phyloP scores from a whole-genome alignment of 1,139 yeast species.

The Diutina ranongensis region DNA sequence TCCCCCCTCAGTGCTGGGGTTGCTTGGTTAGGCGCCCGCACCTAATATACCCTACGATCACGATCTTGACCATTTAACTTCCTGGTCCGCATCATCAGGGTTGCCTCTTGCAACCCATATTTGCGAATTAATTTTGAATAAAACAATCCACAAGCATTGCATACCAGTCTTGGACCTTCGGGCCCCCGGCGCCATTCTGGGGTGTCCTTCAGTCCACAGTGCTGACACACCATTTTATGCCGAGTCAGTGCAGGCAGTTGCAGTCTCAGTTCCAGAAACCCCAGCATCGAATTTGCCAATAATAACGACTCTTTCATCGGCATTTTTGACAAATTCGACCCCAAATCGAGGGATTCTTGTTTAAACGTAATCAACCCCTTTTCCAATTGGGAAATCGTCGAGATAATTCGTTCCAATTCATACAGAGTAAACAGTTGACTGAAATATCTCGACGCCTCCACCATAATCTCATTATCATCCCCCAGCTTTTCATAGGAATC shows the following conservation, averaged over 20 bases:
- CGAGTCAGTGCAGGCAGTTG: not conserved
- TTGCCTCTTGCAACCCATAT: constrained; percentile 1
- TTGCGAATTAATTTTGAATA: not conserved
- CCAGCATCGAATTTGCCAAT: not conserved
- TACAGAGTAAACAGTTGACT: constrained; percentile 1
- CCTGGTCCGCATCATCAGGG: constrained; percentile 4
- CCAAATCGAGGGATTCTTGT: not conserved
- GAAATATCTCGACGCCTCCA: not conserved
- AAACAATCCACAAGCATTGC: constrained; percentile 5
- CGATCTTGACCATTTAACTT: constrained; percentile 4
- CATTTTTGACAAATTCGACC: not conserved
- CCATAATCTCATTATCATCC: not conserved
- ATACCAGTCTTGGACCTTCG: constrained; percentile 5
- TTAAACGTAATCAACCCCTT: not conserved
- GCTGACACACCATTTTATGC: not conserved
- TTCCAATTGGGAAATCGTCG: not conserved
- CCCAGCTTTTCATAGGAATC: not conserved
- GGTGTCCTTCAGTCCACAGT: constrained; percentile 3
- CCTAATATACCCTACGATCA: constrained; percentile 2
- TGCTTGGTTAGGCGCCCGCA: not conserved
- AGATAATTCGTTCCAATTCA: not conserved
- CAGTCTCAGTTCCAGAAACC: not conserved
- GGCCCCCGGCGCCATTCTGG: constrained; percentile 6
- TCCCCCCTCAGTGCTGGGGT: too few species aligned
- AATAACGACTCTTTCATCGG: too few species aligned